Conservation (phyloP, 257 asterid genomes). For the Phtheirospermum japonicum region DNA sequence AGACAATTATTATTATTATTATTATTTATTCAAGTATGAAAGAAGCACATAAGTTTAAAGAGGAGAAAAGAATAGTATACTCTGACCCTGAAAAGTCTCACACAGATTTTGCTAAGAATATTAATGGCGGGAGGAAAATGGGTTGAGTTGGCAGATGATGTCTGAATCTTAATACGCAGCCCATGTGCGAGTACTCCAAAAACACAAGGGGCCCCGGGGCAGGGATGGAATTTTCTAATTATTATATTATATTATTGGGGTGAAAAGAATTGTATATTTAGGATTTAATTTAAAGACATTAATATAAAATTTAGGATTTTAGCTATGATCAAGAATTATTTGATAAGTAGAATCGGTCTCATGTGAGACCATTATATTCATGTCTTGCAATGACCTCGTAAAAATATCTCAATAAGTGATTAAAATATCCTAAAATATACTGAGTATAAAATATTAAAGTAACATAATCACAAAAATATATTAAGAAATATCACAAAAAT, state of each 20-base stretch:
- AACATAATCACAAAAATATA: too few species aligned
- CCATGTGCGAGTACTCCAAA: slow-evolving; percentile 29
- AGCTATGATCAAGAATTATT: too few species aligned
- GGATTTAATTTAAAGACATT: too few species aligned
- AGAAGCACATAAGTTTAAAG: slow-evolving; percentile 22
- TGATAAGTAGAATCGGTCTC: too few species aligned
- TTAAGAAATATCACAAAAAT: too few species aligned
- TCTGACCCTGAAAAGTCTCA: background rate
- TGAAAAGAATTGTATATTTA: background rate
- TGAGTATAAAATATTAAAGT: too few species aligned
- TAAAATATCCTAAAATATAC: too few species aligned
- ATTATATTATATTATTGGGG: background rate
- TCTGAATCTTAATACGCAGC: slow-evolving; percentile 18
- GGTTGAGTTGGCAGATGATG: slow-evolving; percentile 35
- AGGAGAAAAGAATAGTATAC: background rate
- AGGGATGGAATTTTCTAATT: background rate
- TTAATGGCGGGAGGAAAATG: slow-evolving; percentile 22
- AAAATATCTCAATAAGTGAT: too few species aligned
- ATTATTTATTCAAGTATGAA: slow-evolving; percentile 23
- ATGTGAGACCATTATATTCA: too few species aligned
- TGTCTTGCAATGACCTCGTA: too few species aligned
- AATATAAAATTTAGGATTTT: too few species aligned
- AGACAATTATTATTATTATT: background rate
- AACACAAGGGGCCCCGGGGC: slow-evolving; percentile 4
- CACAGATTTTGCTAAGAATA: background rate